A percentile compares a stretch with the other conserved stretches of the same genome.
These are phyloP conservation scores for Penicillium nordicum DNA, from an alignment of 2,329 filamentous ascomycete species.

Conservation along the genomic window DNA sequence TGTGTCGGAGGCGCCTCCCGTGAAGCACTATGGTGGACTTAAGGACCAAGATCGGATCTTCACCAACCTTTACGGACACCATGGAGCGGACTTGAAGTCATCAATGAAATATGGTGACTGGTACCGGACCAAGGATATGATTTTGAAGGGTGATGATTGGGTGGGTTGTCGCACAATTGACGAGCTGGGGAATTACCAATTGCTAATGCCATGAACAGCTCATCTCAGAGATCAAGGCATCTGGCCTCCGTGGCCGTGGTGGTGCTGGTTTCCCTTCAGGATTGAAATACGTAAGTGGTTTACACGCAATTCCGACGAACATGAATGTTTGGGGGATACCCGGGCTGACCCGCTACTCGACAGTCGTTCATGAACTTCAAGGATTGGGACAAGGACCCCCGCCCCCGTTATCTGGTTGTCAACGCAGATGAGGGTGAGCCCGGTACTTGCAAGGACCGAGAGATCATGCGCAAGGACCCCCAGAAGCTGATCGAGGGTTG, in stretches of 20 bases:
- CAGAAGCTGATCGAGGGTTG: conserved; percentile 99
- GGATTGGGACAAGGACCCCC: conserved; percentile 96
- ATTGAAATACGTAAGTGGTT: conserved; percentile 85
- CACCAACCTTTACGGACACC: conserved; percentile 94
- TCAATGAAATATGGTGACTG: conserved; percentile 98
- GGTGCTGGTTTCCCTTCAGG: conserved; percentile 97
- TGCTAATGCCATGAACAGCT: conserved; percentile 55
- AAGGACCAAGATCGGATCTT: conserved; percentile 98
- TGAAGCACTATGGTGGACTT: conserved; percentile 75
- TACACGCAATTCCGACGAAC: conserved; percentile 2
- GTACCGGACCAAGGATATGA: conserved; percentile 99
- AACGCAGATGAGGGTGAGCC: conserved; percentile 99
- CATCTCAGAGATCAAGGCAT: conserved; percentile 95
- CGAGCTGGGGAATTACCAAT: background rate
- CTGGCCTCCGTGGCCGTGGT: conserved; percentile 89
- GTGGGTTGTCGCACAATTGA: conserved; percentile 39
- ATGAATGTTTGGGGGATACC: conserved; percentile 12
- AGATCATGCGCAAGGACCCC: conserved; percentile 99
- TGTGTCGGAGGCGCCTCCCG: conserved; percentile 63
- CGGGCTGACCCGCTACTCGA: conserved; percentile 15
- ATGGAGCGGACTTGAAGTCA: conserved; percentile 84
- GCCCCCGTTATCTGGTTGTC: conserved; percentile 94
- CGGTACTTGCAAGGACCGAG: conserved; percentile 97
- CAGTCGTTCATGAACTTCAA: conserved; percentile 99
- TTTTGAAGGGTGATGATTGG: conserved; percentile 96